Conservation (phyloP, 2,329 filamentous ascomycete genomes). For the Apiospora rasikravindrae region DNA sequence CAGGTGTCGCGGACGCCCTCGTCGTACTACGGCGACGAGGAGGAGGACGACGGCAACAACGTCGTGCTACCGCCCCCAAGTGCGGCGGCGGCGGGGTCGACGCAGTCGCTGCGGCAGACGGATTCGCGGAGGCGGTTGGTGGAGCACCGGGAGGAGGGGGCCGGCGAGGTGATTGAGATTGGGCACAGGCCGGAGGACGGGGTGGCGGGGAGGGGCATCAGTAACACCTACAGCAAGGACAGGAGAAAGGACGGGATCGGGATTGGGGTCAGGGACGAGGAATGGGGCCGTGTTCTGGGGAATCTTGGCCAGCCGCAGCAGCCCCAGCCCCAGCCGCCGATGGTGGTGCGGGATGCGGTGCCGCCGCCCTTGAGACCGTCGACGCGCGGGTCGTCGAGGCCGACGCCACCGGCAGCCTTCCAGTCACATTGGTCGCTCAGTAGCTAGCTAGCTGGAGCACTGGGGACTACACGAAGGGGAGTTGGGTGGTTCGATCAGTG, state of each 20-base stretch:
- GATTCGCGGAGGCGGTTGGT: neutral
- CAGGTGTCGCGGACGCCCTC: neutral
- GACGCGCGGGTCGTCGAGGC: neutral
- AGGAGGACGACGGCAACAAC: neutral
- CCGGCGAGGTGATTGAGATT: neutral
- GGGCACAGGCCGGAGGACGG: neutral
- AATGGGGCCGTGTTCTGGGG: too few species aligned
- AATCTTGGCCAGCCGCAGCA: neutral
- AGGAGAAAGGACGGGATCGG: too few species aligned
- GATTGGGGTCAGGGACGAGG: neutral
- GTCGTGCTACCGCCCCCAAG: too few species aligned
- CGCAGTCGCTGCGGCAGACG: neutral
- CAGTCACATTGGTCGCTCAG: neutral
- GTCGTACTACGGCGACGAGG: neutral
- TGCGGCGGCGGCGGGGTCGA: neutral
- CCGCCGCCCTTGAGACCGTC: neutral
- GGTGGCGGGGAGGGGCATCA: neutral
- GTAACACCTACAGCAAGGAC: too few species aligned
- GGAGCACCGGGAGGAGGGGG: neutral
- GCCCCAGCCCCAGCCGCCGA: neutral
- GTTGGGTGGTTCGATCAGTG: too few species aligned
- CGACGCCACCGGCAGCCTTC: neutral
- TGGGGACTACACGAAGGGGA: too few species aligned
- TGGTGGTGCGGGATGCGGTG: constrained; percentile 5
- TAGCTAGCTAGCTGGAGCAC: too few species aligned